Conservation (phyloP, 176 grass and related monocot species). For the Pontederia crassipes region DNA sequence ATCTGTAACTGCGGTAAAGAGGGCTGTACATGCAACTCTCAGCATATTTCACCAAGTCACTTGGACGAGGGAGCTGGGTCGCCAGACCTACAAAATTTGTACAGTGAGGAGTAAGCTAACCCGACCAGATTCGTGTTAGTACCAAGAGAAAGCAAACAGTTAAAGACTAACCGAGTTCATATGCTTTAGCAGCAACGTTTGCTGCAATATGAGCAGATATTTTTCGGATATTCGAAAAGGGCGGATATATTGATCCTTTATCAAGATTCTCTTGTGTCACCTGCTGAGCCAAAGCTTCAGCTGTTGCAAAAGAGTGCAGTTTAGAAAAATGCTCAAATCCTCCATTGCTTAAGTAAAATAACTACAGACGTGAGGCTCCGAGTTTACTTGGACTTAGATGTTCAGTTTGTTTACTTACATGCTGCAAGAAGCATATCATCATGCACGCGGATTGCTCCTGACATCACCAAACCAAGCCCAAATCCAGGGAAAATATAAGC, state of each 20-base stretch:
- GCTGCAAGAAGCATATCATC: slow-evolving; percentile 87
- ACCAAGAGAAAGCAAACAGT: neutral
- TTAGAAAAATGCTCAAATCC: neutral
- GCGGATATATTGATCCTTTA: slow-evolving; percentile 73
- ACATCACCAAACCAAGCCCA: slow-evolving; percentile 75
- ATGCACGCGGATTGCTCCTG: slow-evolving; percentile 61
- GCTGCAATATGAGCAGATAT: slow-evolving; percentile 84
- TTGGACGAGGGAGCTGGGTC: slow-evolving; percentile 56
- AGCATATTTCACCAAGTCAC: slow-evolving; percentile 52
- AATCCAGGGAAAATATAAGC: slow-evolving; percentile 96
- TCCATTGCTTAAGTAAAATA: too few relatives aligned
- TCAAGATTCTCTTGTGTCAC: slow-evolving; percentile 54
- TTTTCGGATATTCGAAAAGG: slow-evolving; percentile 66
- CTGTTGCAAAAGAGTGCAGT: slow-evolving; percentile 21
- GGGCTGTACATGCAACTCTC: slow-evolving; percentile 93
- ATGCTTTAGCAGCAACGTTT: slow-evolving; percentile 57
- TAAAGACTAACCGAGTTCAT: slow-evolving; percentile 53
- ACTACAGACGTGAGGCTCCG: too few relatives aligned
- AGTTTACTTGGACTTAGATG: neutral
- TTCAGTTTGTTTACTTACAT: slow-evolving; percentile 33
- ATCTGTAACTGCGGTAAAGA: slow-evolving; percentile 62
- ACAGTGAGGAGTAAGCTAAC: neutral
- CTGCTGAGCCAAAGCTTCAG: slow-evolving; percentile 59
- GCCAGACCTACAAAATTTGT: slow-evolving; percentile 46
- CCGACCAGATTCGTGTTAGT: neutral